Conservation (phyloP, 2,329 filamentous ascomycete genomes). For the Huntiella bhutanensis region DNA sequence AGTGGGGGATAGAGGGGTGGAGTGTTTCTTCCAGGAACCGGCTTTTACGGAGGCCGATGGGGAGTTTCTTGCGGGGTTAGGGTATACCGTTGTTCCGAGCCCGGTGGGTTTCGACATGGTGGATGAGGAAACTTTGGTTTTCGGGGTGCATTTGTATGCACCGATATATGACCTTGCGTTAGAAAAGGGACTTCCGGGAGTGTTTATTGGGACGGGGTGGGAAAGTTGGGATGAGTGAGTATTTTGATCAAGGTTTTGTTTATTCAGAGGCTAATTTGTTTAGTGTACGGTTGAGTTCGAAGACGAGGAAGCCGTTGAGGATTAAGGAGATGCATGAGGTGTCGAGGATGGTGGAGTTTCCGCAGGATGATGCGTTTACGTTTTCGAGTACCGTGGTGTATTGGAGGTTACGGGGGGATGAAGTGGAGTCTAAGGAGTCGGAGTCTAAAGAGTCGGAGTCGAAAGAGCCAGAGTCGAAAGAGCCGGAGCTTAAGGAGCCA, state of each 20-base stretch:
- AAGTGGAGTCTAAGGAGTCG: not conserved
- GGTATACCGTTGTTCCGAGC: slow-evolving; percentile 30
- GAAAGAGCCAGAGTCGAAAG: not conserved
- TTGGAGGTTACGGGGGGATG: slow-evolving; percentile 15
- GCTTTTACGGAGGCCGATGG: slow-evolving; percentile 29
- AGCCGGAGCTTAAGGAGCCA: not conserved
- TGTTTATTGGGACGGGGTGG: slow-evolving; percentile 39
- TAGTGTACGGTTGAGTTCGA: not conserved
- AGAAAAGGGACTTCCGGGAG: slow-evolving; percentile 23
- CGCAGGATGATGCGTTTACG: slow-evolving; percentile 20
- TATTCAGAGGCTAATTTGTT: no score
- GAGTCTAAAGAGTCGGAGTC: not conserved
- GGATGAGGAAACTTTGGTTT: slow-evolving; percentile 32
- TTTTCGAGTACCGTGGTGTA: slow-evolving; percentile 25
- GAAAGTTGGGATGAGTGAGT: slow-evolving; percentile 32
- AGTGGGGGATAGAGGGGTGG: slow-evolving; percentile 22
- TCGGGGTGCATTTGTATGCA: slow-evolving; percentile 41
- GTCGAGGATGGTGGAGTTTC: slow-evolving; percentile 20
- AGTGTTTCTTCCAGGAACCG: slow-evolving; percentile 35
- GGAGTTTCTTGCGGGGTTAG: slow-evolving; percentile 33
- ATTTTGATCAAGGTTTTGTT: no score
- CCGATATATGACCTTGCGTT: slow-evolving; percentile 34
- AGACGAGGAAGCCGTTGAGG: slow-evolving; percentile 6
- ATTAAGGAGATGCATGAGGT: slow-evolving; percentile 19
- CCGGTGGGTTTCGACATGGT: slow-evolving; percentile 35